Evolutionary conservation across 192 early-diverging fungal species (phyloP).

Genomic region (Backusella australiensis): DNA sequence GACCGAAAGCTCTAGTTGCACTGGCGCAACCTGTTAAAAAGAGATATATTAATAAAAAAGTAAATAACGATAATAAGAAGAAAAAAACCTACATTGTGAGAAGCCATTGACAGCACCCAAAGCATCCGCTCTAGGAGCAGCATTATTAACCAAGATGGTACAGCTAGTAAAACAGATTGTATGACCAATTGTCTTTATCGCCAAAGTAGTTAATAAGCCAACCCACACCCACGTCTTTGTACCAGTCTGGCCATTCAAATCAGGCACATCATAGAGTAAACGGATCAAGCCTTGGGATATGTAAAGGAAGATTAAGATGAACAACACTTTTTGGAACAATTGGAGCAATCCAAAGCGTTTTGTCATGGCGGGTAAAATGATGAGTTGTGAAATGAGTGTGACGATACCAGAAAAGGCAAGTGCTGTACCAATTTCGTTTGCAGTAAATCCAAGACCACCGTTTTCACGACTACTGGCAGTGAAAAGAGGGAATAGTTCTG

Average conservation of each 20-base stretch:
- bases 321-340: slow-evolving; percentile 39
- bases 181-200: slow-evolving; percentile 22
- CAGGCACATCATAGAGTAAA: slow-evolving; percentile 21
- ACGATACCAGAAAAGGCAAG: slow-evolving; percentile 44
- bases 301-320: slow-evolving; percentile 10
- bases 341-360: slow-evolving; percentile 41
- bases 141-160: slow-evolving; percentile 51
- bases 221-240: slow-evolving; percentile 31
- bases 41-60: not conserved
- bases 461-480: slow-evolving; percentile 23
- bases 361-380: slow-evolving; percentile 42
- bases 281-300: slow-evolving; percentile 25
- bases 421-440: slow-evolving; percentile 47
- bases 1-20: slow-evolving; percentile 45
- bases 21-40: slow-evolving; percentile 9
- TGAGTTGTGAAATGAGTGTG: slow-evolving; percentile 47
- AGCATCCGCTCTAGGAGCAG: slow-evolving; percentile 37
- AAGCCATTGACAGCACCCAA: slow-evolving; percentile 59
- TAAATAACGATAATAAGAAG: not conserved
- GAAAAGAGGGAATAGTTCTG: slow-evolving; percentile 22
- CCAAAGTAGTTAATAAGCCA: slow-evolving; percentile 12
- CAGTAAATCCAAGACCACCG: slow-evolving; percentile 52
- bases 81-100: slow-evolving; percentile 35
- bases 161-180: slow-evolving; percentile 39
- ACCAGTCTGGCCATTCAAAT: slow-evolving; percentile 16